Conservation (phyloP, 441 rosid species). For the Mallotus japonicus region DNA sequence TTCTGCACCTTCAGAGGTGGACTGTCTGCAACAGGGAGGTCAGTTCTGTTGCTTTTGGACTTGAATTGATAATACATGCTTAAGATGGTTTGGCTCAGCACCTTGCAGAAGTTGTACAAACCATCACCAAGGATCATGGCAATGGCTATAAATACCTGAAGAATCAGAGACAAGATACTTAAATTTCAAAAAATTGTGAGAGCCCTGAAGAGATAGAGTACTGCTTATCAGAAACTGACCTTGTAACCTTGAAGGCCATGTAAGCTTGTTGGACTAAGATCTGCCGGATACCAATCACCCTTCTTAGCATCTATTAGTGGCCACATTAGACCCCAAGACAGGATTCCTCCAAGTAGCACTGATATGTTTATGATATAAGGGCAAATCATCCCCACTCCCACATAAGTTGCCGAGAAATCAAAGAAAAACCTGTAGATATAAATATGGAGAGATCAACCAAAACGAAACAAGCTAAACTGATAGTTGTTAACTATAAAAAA, state of each 20-base stretch:
- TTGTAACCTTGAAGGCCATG: conserved; percentile 16
- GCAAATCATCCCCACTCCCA: conserved; percentile 25
- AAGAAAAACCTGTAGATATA: conserved; percentile 13
- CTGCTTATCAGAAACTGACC: background rate
- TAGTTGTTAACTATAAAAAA: background rate
- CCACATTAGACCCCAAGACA: conserved; percentile 24
- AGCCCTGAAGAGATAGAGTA: background rate
- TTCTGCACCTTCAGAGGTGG: background rate
- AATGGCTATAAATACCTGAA: conserved; percentile 17
- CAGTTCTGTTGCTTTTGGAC: conserved; percentile 7
- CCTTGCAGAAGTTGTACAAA: conserved; percentile 20
- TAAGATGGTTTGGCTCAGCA: conserved; percentile 15
- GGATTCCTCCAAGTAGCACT: conserved; percentile 16
- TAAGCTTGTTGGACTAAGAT: conserved; percentile 10
- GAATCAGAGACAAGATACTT: background rate
- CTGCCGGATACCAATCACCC: conserved; percentile 16
- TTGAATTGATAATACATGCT: conserved; percentile 6
- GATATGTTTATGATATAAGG: conserved; percentile 19
- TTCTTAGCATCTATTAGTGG: conserved; percentile 14
- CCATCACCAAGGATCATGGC: conserved; percentile 20
- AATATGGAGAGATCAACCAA: background rate
- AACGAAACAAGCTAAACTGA: background rate
- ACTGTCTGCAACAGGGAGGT: conserved; percentile 7
- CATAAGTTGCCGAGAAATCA: conserved; percentile 20
- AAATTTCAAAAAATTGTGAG: background rate